These are phyloP conservation scores for Eimeria praecox DNA, from an alignment of 169 alveolate genomes.

Conservation along the genomic window DNA sequence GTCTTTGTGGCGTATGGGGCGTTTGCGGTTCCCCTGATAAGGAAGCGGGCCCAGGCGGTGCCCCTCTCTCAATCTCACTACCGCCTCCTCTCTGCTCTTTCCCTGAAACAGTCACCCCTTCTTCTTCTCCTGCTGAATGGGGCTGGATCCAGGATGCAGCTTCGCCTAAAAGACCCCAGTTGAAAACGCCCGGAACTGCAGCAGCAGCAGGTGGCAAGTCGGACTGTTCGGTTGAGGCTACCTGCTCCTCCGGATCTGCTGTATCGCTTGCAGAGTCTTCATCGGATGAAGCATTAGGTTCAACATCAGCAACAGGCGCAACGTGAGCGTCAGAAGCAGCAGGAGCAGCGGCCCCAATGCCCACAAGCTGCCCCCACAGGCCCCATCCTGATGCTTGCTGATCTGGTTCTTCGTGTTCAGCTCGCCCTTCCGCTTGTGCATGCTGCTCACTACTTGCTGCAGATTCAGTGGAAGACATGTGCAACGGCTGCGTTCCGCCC, in stretches of 20 bases:
- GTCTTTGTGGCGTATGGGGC: not conserved
- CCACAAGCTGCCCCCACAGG: conserved; percentile 10
- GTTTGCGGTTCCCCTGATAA: not conserved
- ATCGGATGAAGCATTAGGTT: not conserved
- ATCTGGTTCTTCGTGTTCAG: not conserved
- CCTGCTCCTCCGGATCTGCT: not conserved
- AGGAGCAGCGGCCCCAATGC: not conserved
- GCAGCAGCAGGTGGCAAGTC: not conserved
- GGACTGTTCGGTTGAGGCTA: not conserved
- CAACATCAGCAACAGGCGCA: not conserved
- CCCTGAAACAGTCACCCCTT: not conserved
- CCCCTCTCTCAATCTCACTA: not conserved
- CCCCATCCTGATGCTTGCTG: not conserved
- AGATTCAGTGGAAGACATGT: conserved; percentile 3
- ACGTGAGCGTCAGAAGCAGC: not conserved
- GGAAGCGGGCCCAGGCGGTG: not conserved
- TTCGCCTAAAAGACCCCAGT: not conserved
- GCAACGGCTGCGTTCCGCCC: not conserved
- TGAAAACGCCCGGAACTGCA: not conserved
- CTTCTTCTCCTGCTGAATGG: not conserved
- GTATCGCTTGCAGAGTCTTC: not conserved
- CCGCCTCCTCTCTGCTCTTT: not conserved
- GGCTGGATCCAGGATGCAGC: not conserved
- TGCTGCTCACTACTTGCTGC: not conserved
- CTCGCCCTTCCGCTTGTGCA: not conserved